Evolutionary conservation across 2,329 filamentous ascomycete genomes (phyloP), one percentile per base, ranked within the genome.

Genomic region (Botrytis pseudocinerea): DNA sequence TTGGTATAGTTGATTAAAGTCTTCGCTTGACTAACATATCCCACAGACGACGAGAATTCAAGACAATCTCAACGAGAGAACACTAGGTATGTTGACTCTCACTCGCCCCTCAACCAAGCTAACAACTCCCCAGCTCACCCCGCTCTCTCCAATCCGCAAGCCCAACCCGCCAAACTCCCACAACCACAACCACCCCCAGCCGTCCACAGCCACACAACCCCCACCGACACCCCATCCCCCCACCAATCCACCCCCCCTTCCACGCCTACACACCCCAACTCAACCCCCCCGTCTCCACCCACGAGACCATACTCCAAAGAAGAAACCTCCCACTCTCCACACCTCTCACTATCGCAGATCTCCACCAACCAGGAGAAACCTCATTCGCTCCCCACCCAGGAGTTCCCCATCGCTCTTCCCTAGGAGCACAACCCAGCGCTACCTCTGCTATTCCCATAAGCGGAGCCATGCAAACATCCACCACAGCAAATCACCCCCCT

Each of bases 401-500:
- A n/a, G 2, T n/a, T 0, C 2, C 25, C 1, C 10, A 12, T 51
- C 22, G 48, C 2, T n/a, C 48, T 6, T 14, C 48, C 4, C 25
- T 51, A 3, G 48, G 48, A 51, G 48, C 48, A 10, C 22, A 22
- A 51, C 1, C 1, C 1, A 10, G 48, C 12, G 48, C 48, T 14
- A 14, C 48, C 7, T 25, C 25, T 14, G 4, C 48, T 5, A 51
- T 51, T 14, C 25, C 48, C 1, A 10, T n/a, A 0, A 12, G 46
- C 10, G 46, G 48, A 0, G 48, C 14, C 1, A n/a, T n/a, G 48
- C 48, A n/a, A 6, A 1, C 46, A 22, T 48, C 48, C 8, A 4
- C 10, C 2, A 22, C 4, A 1, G 48, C 25, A 51, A 14, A n/a
- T 14, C n/a, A 14, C 14, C 1, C 2, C 14, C 1, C 51, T 0